phyloP scores from a whole-genome alignment of 2,329 filamentous ascomycete species.

The Scedosporium aurantiacum region DNA sequence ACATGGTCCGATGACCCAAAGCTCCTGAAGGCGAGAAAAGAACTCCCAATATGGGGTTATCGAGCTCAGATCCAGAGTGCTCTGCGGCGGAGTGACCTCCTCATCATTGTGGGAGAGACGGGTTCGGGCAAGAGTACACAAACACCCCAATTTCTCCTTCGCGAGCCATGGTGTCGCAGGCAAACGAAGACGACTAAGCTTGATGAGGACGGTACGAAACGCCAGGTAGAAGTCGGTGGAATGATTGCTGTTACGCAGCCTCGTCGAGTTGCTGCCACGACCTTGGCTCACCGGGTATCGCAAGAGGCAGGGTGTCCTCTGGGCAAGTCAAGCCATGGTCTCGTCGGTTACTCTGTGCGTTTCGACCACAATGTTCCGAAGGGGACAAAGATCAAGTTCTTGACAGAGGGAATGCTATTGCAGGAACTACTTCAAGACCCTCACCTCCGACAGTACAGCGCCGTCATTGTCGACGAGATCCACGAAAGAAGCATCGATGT shows the following conservation, averaged over 20 bases:
- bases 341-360: constrained; percentile 85
- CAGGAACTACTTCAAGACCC: constrained; percentile 88
- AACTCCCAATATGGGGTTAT: constrained; percentile 71
- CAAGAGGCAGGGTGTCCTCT: constrained; percentile 56
- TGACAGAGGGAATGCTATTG: constrained; percentile 92
- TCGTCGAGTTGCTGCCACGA: constrained; percentile 84
- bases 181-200: constrained; percentile 28
- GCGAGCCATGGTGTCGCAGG: constrained; percentile 66
- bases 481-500: constrained; percentile 94
- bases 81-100: constrained; percentile 54
- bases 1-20: constrained; percentile 1
- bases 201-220: constrained; percentile 1
- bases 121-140: constrained; percentile 97
- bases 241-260: constrained; percentile 95
- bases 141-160: constrained; percentile 77
- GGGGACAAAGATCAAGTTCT: constrained; percentile 78
- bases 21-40: constrained; percentile 42
- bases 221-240: constrained; percentile 51
- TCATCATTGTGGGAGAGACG: constrained; percentile 85
- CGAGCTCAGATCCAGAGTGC: constrained; percentile 56
- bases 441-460: constrained; percentile 72
- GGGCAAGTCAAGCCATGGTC: constrained; percentile 28
- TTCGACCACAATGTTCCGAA: constrained; percentile 82
- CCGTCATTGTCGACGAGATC: constrained; percentile 88
- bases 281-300: constrained; percentile 76